Percentiles rank a stretch among this genome's conserved stretches.
Evolutionary conservation across 441 rosid species (phyloP).

Genomic region (Croton laevigatus): DNA sequence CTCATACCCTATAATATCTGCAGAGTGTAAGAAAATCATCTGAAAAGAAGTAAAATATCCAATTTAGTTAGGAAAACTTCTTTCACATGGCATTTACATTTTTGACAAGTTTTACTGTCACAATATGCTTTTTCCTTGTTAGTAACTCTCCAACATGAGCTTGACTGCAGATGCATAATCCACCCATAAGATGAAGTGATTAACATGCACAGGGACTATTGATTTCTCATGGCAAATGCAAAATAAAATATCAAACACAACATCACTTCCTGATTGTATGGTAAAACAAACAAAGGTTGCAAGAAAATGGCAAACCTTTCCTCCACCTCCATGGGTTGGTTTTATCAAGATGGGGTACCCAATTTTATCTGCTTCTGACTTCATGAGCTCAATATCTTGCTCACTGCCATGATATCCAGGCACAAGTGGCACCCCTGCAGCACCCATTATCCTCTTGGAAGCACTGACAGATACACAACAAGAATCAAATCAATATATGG

Average conservation of each 20-base stretch:
- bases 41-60: slow-evolving; percentile 19
- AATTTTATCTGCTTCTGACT: slow-evolving; percentile 82
- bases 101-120: not conserved
- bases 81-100: not conserved
- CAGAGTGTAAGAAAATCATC: slow-evolving; percentile 30
- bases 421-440: slow-evolving; percentile 92
- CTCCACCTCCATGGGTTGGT: slow-evolving; percentile 98
- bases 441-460: slow-evolving; percentile 96
- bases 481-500: slow-evolving; percentile 16
- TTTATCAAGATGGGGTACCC: slow-evolving; percentile 89
- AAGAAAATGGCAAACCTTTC: slow-evolving; percentile 54
- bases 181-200: not conserved
- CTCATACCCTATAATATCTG: slow-evolving; percentile 79
- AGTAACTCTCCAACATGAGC: not conserved
- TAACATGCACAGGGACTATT: not conserved
- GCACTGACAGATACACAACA: slow-evolving; percentile 46
- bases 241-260: not conserved
- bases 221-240: not conserved
- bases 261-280: not conserved
- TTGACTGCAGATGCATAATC: not conserved
- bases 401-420: slow-evolving; percentile 92
- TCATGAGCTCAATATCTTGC: slow-evolving; percentile 83
- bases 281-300: not conserved
- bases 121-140: not conserved
- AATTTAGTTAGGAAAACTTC: not conserved